Conservation (phyloP, 345 rosid genomes). For the Chamaenerion angustifolium region DNA sequence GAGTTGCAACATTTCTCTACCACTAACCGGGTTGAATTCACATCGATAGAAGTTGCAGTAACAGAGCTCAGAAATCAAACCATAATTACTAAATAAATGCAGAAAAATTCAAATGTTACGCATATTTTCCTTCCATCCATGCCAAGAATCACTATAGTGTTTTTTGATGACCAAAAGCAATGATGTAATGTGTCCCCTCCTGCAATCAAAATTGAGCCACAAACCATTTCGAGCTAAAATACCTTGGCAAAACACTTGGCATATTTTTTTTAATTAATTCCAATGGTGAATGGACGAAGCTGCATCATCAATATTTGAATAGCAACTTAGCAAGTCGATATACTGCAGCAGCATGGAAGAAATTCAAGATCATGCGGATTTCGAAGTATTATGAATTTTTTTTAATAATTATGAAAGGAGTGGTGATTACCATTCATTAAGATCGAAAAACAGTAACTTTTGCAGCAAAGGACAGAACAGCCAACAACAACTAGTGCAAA, state of each 20-base stretch:
- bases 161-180: constrained; percentile 43
- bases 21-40: constrained; percentile 22
- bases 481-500: too few relatives aligned
- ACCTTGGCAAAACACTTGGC: constrained; percentile 38
- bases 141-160: constrained; percentile 35
- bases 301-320: too few relatives aligned
- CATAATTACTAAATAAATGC: neutral
- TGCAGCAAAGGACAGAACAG: too few relatives aligned
- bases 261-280: too few relatives aligned
- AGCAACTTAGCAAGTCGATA: too few relatives aligned
- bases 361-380: too few relatives aligned
- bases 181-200: constrained; percentile 31
- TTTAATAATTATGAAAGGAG: too few relatives aligned
- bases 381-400: too few relatives aligned
- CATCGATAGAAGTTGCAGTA: constrained; percentile 34
- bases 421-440: too few relatives aligned
- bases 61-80: neutral
- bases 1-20: constrained; percentile 40
- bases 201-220: constrained; percentile 38
- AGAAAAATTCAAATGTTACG: constrained; percentile 1
- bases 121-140: constrained; percentile 60
- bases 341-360: too few relatives aligned
- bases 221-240: constrained; percentile 57
- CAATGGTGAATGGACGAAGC: too few relatives aligned
- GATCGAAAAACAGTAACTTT: too few relatives aligned